Conservation (phyloP, 106 monocot species). For the Dioscorea alata region DNA sequence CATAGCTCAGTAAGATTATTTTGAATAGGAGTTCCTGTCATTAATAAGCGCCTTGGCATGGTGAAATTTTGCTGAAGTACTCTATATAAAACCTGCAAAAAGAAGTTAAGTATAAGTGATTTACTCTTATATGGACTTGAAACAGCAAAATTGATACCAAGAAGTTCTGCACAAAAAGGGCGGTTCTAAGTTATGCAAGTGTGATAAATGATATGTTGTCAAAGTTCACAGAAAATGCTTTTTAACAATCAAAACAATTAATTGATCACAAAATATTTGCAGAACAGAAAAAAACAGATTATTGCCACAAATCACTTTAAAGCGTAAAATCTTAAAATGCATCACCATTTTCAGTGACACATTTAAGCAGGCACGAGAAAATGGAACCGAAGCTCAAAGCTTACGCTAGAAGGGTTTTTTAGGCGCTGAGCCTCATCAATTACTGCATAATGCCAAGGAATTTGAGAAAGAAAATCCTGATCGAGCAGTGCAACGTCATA, state of each 20-base stretch:
- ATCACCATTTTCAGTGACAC: too few species aligned
- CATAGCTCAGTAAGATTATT: constrained; percentile 91
- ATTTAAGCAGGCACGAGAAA: not conserved
- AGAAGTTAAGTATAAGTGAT: too few species aligned
- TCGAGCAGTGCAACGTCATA: constrained; percentile 88
- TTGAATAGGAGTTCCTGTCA: constrained; percentile 97
- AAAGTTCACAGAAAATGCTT: too few species aligned
- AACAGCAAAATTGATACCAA: too few species aligned
- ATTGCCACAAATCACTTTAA: too few species aligned
- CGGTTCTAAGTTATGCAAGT: too few species aligned
- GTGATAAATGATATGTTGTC: too few species aligned
- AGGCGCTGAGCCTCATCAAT: constrained; percentile 96
- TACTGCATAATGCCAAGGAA: constrained; percentile 84
- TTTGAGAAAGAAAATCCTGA: constrained; percentile 90
- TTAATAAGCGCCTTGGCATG: constrained; percentile 85
- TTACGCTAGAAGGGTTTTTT: constrained; percentile 93
- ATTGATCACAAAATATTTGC: not conserved
- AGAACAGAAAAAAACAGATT: not conserved
- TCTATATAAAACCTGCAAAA: constrained; percentile 84
- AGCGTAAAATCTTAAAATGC: too few species aligned
- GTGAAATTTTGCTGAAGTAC: constrained; percentile 67
- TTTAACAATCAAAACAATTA: too few species aligned
- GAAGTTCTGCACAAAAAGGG: too few species aligned
- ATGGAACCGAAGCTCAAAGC: constrained; percentile 3
- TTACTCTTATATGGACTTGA: too few species aligned